Conservation (phyloP, 116 monocot species). For the Posidonia oceanica region DNA sequence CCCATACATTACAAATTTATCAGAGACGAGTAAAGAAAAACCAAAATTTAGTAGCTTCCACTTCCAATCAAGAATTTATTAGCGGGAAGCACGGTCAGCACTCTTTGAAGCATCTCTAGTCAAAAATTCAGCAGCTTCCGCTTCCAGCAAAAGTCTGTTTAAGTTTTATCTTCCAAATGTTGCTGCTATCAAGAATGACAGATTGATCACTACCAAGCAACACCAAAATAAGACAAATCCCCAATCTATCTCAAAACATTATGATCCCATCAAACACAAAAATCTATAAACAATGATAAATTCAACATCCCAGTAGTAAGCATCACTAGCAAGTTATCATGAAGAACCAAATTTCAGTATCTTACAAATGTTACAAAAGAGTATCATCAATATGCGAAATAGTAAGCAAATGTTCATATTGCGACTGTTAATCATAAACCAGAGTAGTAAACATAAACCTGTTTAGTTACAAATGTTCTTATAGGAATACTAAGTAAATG, state of each 20-base stretch:
- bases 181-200: conserved; percentile 23
- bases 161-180: conserved; percentile 71
- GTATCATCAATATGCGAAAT: too few relatives aligned
- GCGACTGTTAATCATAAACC: too few relatives aligned
- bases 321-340: background rate
- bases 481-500: too few relatives aligned
- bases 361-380: too few relatives aligned
- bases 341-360: too few relatives aligned
- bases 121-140: conserved; percentile 23
- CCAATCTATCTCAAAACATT: background rate
- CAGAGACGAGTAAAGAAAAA: too few relatives aligned
- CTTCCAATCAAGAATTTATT: too few relatives aligned
- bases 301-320: background rate
- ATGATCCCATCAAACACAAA: background rate
- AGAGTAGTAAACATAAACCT: too few relatives aligned
- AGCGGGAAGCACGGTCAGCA: conserved; percentile 7
- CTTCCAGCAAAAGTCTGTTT: conserved; percentile 36
- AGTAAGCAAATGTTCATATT: too few relatives aligned
- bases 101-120: conserved; percentile 10
- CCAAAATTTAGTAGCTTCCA: too few relatives aligned
- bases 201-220: background rate
- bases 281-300: background rate
- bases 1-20: too few relatives aligned
- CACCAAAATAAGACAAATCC: background rate
- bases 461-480: too few relatives aligned